phyloP scores from a whole-genome alignment of 2,329 filamentous ascomycete species.

The Penicillium sclerotigenum region DNA sequence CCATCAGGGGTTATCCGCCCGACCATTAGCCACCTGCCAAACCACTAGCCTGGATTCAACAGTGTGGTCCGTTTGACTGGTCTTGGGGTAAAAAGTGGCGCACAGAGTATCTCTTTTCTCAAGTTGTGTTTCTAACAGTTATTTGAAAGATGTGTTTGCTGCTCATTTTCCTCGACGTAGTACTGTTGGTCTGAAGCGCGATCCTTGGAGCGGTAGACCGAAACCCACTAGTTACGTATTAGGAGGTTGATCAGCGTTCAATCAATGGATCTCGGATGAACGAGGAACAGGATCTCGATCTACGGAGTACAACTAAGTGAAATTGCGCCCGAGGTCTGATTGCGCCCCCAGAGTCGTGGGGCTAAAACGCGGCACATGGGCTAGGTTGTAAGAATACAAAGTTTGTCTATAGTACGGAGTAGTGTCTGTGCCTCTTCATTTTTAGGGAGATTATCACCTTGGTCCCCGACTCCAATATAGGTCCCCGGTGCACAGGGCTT shows the following conservation, averaged over 20 bases:
- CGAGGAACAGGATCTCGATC: conserved; percentile 4
- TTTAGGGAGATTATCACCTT: background rate
- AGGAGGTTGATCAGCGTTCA: background rate
- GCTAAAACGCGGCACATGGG: conserved; percentile 18
- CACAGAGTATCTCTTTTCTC: background rate
- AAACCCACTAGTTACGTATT: conserved; percentile 1
- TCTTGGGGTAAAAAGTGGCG: background rate
- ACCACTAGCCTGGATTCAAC: conserved; percentile 20
- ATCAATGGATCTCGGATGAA: background rate
- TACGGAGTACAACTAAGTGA: no score
- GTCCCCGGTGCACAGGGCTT: background rate
- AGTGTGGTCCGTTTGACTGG: background rate
- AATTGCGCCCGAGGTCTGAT: no score
- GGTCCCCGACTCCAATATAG: background rate
- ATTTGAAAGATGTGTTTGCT: background rate
- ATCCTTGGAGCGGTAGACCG: background rate
- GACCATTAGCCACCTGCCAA: conserved; percentile 21
- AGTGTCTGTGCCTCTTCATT: background rate
- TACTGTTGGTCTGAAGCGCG: no score
- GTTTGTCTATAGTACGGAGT: background rate
- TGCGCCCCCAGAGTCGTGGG: conserved; percentile 20
- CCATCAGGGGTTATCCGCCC: conserved; percentile 14
- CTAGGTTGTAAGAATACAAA: conserved; percentile 1
- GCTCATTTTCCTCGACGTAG: background rate
- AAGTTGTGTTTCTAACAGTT: background rate